Percentiles rank a stretch among this genome's conserved stretches.
Conservation (phyloP, 306 rosid species). For the Casuarina cunninghamiana region DNA sequence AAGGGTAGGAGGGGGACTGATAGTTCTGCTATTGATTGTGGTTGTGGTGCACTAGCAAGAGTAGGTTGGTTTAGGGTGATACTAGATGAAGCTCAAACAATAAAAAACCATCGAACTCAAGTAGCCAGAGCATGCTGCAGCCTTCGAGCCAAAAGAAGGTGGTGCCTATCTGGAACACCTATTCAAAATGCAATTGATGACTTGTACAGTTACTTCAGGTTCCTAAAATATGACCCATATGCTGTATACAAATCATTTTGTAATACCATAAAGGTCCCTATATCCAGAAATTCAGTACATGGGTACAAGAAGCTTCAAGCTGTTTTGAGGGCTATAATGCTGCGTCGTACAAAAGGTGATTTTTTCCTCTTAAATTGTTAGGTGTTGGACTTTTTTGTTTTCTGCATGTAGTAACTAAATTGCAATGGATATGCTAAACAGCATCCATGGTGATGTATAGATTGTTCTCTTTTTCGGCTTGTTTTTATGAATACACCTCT, state of each 20-base stretch:
- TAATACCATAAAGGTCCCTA: constrained; percentile 82
- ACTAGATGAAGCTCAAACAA: constrained; percentile 98
- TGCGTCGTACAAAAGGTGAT: constrained; percentile 96
- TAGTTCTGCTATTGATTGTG: constrained; percentile 51
- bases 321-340: constrained; percentile 96
- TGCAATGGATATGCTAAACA: neutral
- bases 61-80: constrained; percentile 96
- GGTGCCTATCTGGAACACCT: constrained; percentile 99
- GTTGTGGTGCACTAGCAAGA: constrained; percentile 79
- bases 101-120: constrained; percentile 97
- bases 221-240: constrained; percentile 93
- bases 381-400: neutral
- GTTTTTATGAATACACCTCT: neutral
- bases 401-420: neutral
- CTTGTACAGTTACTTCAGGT: constrained; percentile 92
- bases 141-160: constrained; percentile 94
- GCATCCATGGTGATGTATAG: neutral
- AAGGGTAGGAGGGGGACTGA: constrained; percentile 72
- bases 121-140: constrained; percentile 99
- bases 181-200: constrained; percentile 94
- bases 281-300: constrained; percentile 75
- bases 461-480: neutral
- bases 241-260: constrained; percentile 84
- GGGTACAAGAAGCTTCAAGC: constrained; percentile 99
- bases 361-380: neutral